A percentile compares a stretch with the other conserved stretches of the same genome.
These are phyloP conservation scores for Toxicodendron radicans DNA, from an alignment of 345 rosid genomes.

Conservation along the genomic window DNA sequence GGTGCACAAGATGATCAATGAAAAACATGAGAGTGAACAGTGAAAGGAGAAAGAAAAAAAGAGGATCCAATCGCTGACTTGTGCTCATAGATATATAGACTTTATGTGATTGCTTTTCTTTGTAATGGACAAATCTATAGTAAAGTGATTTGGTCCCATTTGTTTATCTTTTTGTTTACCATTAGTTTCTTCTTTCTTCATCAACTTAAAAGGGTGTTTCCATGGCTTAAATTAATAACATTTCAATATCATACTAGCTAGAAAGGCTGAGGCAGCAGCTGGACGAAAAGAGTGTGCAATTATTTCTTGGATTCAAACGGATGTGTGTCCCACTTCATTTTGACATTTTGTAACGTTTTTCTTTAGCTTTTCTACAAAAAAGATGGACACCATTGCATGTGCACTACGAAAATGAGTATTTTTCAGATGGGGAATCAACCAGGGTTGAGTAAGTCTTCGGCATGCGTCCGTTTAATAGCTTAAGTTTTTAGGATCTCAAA, in stretches of 20 bases:
- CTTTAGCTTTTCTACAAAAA: not conserved
- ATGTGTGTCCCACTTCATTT: constrained; percentile 20
- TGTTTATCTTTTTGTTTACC: constrained; percentile 10
- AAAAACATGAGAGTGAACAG: not conserved
- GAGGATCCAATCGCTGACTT: constrained; percentile 34
- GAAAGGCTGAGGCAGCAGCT: not conserved
- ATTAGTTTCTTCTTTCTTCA: not conserved
- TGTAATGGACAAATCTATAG: constrained; percentile 21
- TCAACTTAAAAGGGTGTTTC: constrained; percentile 18
- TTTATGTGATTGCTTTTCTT: constrained; percentile 8
- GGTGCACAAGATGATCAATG: not conserved
- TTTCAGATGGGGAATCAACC: not conserved
- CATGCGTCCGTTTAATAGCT: too few species aligned
- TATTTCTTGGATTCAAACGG: constrained; percentile 26
- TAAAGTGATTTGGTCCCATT: constrained; percentile 18
- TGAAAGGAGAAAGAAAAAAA: not conserved
- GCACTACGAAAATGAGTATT: not conserved
- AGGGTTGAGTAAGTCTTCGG: not conserved
- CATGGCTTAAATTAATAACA: not conserved
- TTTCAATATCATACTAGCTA: not conserved
- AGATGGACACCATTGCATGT: not conserved
- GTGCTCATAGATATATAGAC: not conserved
- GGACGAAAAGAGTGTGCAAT: not conserved
- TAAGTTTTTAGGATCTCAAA: too few species aligned
- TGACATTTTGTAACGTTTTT: constrained; percentile 4